These are phyloP conservation scores for Manihot esculenta DNA, from an alignment of 441 rosid genomes.

Conservation along the genomic window DNA sequence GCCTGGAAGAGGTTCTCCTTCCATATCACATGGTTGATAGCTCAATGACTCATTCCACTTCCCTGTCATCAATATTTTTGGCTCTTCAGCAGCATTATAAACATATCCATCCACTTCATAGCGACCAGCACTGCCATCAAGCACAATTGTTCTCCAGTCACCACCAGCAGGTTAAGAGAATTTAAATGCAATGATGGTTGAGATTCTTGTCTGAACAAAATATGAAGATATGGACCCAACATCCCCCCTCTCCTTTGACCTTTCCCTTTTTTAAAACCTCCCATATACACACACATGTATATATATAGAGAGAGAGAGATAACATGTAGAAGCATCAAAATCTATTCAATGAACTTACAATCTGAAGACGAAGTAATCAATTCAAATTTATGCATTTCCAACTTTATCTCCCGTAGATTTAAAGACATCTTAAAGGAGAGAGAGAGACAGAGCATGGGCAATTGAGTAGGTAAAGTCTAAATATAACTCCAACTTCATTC, in stretches of 20 bases:
- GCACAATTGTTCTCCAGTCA: neutral
- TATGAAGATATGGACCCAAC: neutral
- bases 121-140: slow-evolving; percentile 78
- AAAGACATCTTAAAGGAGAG: neutral
- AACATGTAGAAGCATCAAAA: neutral
- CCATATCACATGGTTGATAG: slow-evolving; percentile 92
- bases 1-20: slow-evolving; percentile 94
- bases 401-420: neutral
- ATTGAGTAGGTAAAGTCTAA: neutral
- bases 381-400: neutral
- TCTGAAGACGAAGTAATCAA: neutral
- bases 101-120: slow-evolving; percentile 98
- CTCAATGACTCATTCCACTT: slow-evolving; percentile 93
- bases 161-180: neutral
- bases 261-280: neutral
- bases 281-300: too few relatives aligned
- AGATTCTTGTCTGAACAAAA: neutral
- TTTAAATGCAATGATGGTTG: neutral
- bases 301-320: too few relatives aligned
- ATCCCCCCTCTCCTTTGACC: neutral
- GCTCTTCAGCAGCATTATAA: slow-evolving; percentile 85
- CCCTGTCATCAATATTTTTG: slow-evolving; percentile 94
- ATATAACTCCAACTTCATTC: neutral
- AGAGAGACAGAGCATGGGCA: neutral
- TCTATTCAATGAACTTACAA: neutral